Base-by-base conservation (phyloP, 108 stramenopile species). In the Cyclotella cryptica region DNA sequence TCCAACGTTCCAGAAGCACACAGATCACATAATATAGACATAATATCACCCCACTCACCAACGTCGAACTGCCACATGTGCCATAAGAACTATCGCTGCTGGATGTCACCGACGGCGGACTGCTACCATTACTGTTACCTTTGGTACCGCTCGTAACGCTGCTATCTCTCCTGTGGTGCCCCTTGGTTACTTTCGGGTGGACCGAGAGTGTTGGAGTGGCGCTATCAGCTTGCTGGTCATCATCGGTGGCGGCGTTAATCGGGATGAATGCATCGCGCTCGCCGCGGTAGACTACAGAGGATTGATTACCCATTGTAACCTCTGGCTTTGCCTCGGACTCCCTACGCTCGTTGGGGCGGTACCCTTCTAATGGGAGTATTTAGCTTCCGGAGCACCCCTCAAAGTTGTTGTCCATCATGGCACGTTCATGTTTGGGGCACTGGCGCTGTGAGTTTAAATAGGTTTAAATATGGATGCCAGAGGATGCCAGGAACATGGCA, bases 31-130 rank as follows among this genome's bases (percentile, higher is more conserved):
- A 3, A 15, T 2, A 42, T 17, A 44, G n/a, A n/a, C n/a, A n/a
- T n/a, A n/a, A 19, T 11, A 59, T 42, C 24, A 22, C 15, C 1
- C 39, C 27, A 24, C 64, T 52, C 49, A 54, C 26, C 51, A 63
- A 59, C 7, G 64, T 55, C 43, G 58, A 61, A 55, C 63, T 58
- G 15, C 27, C 26, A 59, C 62, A 71, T 39, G 64, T 72, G 19
- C 78, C 78, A 79, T 79, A 66, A 8, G 61, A 69, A 30, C 70
- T 65, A 71, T 79, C 66, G 21, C 64, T 66, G 51, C 78, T 79
- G 10, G 71, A 72, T 71, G 66, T 60, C 39, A 79, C 55, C 0
- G 59, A 51, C 15, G 70, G 78, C 1, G 78, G 78, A 47, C 68
- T 71, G 28, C 53, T 43, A 42, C 55, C 10, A 1, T 13, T 40